Base-by-base conservation (phyloP, 352 stramenopile species). In the Globisporangium carolinianum region DNA sequence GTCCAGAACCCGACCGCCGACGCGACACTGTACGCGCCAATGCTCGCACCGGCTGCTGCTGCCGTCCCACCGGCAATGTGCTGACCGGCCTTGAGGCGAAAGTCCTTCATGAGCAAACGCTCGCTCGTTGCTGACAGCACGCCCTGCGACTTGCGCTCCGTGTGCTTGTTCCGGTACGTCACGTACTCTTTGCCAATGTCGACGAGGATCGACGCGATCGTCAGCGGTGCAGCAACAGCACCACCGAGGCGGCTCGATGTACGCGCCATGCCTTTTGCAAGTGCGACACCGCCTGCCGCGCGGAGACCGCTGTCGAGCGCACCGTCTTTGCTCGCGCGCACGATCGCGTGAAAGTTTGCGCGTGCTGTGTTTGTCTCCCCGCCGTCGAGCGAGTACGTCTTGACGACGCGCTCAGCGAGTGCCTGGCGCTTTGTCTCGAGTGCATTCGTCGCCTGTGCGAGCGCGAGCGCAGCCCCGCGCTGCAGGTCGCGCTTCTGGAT, bases 181-280 rank as follows among this genome's bases (percentile, higher is more conserved):
- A 87, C 87, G 55, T 91, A 95, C 55, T 95, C 85, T 47, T 91
- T 91, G 12, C 85, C 83, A 39, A 95, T 81, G 61, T 95, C 85
- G 14, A 95, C 82, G 3, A 95, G 68, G 50, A 95, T 95, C 36
- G 85, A 91, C 5, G 85, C 85, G 47, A 95, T 83, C 8, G 85
- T 81, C 12, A 93, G 66, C 1, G 85, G 85, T 8, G 85, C 85
- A 8, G 83, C 85, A 2, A 90, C 75, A 17, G 78, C 76, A 56
- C 76, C 78, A 55, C 79, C 73, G 17, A 91, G 58, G 6, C 51
- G 56, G 15, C 75, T 77, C 14, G 77, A 83, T 35, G 83, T 80
- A 12, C 80, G 61, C n/a, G 76, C 72, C 66, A 91, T 83, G 7
- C 85, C 76, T 53, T 91, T 91, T 5, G 79, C 85, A 35, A 95